Evolutionary conservation across 306 rosid species (phyloP).

Genomic region (Cucurbita ficifolia): DNA sequence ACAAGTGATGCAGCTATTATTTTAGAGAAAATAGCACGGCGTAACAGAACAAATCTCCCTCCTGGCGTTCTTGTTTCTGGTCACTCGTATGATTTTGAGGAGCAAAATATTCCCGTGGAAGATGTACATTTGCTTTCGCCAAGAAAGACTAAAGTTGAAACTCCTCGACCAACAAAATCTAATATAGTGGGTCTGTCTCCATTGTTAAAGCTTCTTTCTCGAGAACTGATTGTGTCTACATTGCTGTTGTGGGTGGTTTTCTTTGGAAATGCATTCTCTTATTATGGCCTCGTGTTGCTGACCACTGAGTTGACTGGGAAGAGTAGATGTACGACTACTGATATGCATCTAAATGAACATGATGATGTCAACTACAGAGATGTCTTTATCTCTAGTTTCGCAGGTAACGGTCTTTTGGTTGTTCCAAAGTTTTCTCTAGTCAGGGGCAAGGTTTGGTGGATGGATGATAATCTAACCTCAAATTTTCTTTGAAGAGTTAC

Average conservation of each 20-base stretch:
- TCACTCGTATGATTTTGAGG: slow-evolving; percentile 29
- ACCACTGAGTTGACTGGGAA: slow-evolving; percentile 59
- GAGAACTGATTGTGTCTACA: slow-evolving; percentile 54
- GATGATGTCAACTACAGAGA: slow-evolving; percentile 41
- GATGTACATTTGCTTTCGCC: slow-evolving; percentile 43
- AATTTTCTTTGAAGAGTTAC: slow-evolving; percentile 54
- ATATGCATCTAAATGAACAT: slow-evolving; percentile 25
- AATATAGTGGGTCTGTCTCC: slow-evolving; percentile 39
- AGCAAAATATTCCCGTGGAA: slow-evolving; percentile 32
- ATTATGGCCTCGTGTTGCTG: slow-evolving; percentile 91
- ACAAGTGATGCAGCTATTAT: slow-evolving; percentile 51
- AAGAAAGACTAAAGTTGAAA: slow-evolving; percentile 13
- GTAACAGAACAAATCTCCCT: slow-evolving; percentile 63
- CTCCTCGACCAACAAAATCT: slow-evolving; percentile 23
- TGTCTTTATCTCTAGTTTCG: slow-evolving; percentile 80
- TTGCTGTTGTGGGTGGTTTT: slow-evolving; percentile 84
- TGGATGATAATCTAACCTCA: slow-evolving; percentile 17
- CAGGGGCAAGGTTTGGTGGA: background rate
- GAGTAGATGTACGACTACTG: slow-evolving; percentile 33
- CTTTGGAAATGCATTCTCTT: slow-evolving; percentile 89
- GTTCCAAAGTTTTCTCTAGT: slow-evolving; percentile 1
- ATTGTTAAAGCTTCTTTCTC: slow-evolving; percentile 53
- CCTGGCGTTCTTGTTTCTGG: slow-evolving; percentile 65
- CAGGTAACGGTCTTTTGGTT: slow-evolving; percentile 38
- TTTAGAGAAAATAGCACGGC: slow-evolving; percentile 76